Conservation (phyloP, 495 filamentous ascomycete species). For the Bryoglossum gracile region DNA sequence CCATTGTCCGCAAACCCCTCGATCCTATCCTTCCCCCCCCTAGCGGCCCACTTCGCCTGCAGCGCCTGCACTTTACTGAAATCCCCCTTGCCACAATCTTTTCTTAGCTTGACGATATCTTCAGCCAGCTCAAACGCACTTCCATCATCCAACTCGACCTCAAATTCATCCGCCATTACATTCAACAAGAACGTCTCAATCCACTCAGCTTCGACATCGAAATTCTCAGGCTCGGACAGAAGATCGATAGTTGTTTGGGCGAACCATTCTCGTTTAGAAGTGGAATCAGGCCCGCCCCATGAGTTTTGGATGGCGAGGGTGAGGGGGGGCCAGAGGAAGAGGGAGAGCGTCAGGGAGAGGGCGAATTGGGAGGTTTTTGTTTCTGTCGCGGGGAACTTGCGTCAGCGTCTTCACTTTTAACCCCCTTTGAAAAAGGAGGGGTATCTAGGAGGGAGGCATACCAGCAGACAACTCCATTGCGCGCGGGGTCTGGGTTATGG, state of each 20-base stretch:
- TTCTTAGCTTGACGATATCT: constrained; percentile 59
- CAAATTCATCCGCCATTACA: constrained; percentile 93
- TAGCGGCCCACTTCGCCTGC: constrained; percentile 56
- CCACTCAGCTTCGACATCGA: constrained; percentile 74
- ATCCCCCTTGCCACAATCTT: constrained; percentile 52
- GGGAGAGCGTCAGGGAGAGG: constrained; percentile 67
- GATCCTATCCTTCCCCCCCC: constrained; percentile 41
- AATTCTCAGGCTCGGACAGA: constrained; percentile 60
- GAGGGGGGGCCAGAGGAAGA: constrained; percentile 80
- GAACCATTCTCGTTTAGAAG: constrained; percentile 94
- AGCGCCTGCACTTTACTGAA: constrained; percentile 62
- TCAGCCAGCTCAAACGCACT: constrained; percentile 67
- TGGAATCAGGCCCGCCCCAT: constrained; percentile 81
- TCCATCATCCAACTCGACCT: constrained; percentile 83
- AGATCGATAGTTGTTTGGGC: constrained; percentile 83
- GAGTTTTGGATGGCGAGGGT: constrained; percentile 76
- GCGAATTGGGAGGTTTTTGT: constrained; percentile 57
- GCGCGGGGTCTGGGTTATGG: too few species aligned
- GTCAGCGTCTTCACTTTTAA: too few species aligned
- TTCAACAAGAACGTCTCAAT: constrained; percentile 77
- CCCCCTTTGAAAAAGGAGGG: too few species aligned
- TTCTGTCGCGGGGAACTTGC: constrained; percentile 21
- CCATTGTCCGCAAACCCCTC: constrained; percentile 46
- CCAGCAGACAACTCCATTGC: too few species aligned
- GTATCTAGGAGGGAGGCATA: too few species aligned